Evolutionary conservation across 306 rosid genomes (phyloP).

Genomic region (Glycine latifolia): DNA sequence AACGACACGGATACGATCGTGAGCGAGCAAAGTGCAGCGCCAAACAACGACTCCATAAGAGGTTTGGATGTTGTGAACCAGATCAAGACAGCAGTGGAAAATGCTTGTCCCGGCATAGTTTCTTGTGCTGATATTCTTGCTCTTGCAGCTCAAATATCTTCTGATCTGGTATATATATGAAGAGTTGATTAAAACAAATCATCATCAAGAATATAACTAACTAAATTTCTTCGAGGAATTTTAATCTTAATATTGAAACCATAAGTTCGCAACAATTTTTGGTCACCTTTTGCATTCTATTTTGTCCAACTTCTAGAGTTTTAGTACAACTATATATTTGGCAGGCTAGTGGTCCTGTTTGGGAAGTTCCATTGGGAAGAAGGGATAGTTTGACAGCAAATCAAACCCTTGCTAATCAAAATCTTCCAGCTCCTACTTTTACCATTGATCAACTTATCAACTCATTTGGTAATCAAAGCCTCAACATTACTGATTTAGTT

Average conservation of each 20-base stretch:
- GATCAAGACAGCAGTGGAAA: constrained; percentile 59
- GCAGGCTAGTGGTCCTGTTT: constrained; percentile 49
- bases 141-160: constrained; percentile 58
- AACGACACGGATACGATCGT: constrained; percentile 52
- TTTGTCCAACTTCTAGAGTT: no score
- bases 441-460: constrained; percentile 32
- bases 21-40: constrained; percentile 58
- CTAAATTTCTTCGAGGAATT: no score
- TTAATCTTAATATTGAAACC: no score
- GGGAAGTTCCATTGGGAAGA: constrained; percentile 64
- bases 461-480: constrained; percentile 32
- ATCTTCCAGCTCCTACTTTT: constrained; percentile 50
- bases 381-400: constrained; percentile 64
- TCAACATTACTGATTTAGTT: constrained; percentile 60
- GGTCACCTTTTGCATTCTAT: no score
- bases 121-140: constrained; percentile 74
- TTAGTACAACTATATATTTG: background rate
- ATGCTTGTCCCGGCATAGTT: constrained; percentile 56
- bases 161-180: constrained; percentile 44
- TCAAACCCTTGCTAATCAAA: constrained; percentile 31
- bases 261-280: no score
- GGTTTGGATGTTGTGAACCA: constrained; percentile 64
- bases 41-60: constrained; percentile 60
- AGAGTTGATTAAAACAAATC: no score
- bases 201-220: no score